Evolutionary conservation across 371 early-diverging fungal genomes (phyloP).

Genomic region (Gilbertella persicaria): DNA sequence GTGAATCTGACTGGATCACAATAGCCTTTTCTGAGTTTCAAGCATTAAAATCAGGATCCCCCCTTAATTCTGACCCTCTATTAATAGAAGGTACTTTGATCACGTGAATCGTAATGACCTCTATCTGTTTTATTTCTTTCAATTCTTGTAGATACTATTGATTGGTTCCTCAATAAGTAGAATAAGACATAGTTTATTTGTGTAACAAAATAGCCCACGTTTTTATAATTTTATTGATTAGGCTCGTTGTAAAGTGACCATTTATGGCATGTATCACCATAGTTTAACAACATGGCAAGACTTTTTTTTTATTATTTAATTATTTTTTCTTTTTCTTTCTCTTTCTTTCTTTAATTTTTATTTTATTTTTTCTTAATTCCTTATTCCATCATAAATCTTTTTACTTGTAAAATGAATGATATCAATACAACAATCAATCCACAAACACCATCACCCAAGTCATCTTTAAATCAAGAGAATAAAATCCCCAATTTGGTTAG

Average conservation of each 20-base stretch:
- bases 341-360: background rate
- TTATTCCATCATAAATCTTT: too few species aligned
- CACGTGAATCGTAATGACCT: too few species aligned
- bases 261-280: constrained; percentile 4
- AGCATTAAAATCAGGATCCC: too few species aligned
- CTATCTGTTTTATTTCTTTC: too few species aligned
- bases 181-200: background rate
- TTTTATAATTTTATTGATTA: constrained; percentile 4
- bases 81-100: too few species aligned
- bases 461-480: background rate
- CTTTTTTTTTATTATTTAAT: background rate
- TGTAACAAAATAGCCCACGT: constrained; percentile 1
- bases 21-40: too few species aligned
- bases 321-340: background rate
- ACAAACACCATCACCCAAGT: background rate
- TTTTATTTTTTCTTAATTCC: background rate
- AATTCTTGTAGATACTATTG: too few species aligned
- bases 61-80: too few species aligned
- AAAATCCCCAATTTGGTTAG: background rate
- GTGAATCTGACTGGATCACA: too few species aligned
- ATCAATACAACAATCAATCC: background rate
- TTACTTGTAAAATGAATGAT: background rate
- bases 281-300: background rate
- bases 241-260: constrained; percentile 6
- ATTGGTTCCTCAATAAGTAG: background rate